phyloP scores from a whole-genome alignment of 2,329 filamentous ascomycete species.

The Penicillium palitans region DNA sequence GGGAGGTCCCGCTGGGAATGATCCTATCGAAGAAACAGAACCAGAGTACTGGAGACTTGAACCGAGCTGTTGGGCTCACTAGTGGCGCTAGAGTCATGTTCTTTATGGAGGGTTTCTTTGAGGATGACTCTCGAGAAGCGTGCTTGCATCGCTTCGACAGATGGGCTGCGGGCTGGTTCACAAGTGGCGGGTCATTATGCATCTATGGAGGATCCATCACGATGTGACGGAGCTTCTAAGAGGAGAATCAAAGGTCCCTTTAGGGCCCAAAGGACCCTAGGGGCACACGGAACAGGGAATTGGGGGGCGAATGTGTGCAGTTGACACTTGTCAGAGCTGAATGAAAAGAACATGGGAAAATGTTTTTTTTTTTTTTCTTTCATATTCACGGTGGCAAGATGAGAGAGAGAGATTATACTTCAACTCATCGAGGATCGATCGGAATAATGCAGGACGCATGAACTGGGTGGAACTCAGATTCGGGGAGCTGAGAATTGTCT shows the following conservation, averaged over 20 bases:
- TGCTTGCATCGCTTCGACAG: constrained; percentile 21
- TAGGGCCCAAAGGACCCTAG: background rate
- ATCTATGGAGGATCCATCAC: constrained; percentile 30
- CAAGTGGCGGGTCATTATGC: constrained; percentile 34
- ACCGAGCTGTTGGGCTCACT: constrained; percentile 3
- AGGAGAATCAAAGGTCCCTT: constrained; percentile 12
- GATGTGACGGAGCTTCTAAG: constrained; percentile 20
- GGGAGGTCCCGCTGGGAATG: constrained; percentile 4
- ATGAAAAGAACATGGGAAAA: background rate
- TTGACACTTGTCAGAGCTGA: background rate
- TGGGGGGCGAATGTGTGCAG: background rate
- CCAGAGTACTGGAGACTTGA: constrained; percentile 1
- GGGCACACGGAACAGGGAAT: background rate
- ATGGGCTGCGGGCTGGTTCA: constrained; percentile 27
- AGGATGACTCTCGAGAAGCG: constrained; percentile 9
- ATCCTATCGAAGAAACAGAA: background rate
- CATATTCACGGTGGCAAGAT: background rate
- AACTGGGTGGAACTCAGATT: constrained; percentile 10
- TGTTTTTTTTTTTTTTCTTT: background rate
- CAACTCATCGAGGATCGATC: background rate
- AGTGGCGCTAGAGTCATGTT: background rate
- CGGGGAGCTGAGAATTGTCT: constrained; percentile 8
- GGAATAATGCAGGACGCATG: constrained; percentile 9
- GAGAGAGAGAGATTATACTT: background rate
- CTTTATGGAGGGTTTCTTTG: constrained; percentile 9